These are phyloP conservation scores for Lepidium africanum DNA, from an alignment of 345 rosid species.

Conservation along the genomic window DNA sequence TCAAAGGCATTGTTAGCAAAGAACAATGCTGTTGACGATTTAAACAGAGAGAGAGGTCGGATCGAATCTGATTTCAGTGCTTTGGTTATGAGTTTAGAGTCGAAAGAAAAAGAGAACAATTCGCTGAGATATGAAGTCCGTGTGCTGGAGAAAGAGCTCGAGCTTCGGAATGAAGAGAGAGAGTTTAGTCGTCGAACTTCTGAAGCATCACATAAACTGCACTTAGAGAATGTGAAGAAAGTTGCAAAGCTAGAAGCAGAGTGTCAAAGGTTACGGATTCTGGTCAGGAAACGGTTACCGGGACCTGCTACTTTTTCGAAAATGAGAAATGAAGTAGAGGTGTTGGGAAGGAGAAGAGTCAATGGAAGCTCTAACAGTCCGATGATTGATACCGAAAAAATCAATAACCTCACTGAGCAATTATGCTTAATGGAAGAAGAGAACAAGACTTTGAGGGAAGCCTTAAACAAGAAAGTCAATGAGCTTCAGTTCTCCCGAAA, in stretches of 20 bases:
- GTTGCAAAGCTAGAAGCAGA: constrained; percentile 85
- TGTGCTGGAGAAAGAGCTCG: constrained; percentile 85
- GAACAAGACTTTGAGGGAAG: constrained; percentile 69
- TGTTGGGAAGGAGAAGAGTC: constrained; percentile 55
- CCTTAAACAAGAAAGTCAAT: constrained; percentile 47
- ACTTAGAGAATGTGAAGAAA: constrained; percentile 72
- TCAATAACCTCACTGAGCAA: constrained; percentile 53
- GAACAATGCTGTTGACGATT: constrained; percentile 50
- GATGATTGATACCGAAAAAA: constrained; percentile 30
- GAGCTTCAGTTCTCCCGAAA: constrained; percentile 71
- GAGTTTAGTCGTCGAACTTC: constrained; percentile 68
- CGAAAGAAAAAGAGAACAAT: constrained; percentile 60
- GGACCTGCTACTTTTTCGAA: constrained; percentile 78
- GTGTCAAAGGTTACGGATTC: constrained; percentile 74
- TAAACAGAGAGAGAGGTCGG: constrained; percentile 50
- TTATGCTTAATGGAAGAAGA: constrained; percentile 65
- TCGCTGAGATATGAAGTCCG: constrained; percentile 75
- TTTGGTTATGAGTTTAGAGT: constrained; percentile 50
- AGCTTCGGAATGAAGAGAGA: constrained; percentile 85
- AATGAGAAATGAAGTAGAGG: constrained; percentile 77
- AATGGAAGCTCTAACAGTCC: constrained; percentile 26
- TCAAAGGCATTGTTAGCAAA: constrained; percentile 53
- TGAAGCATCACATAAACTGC: constrained; percentile 72
- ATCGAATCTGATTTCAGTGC: constrained; percentile 46
- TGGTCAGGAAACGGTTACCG: constrained; percentile 77